phyloP scores from a whole-genome alignment of 768 basidiomycete species.

The Suillus spraguei region DNA sequence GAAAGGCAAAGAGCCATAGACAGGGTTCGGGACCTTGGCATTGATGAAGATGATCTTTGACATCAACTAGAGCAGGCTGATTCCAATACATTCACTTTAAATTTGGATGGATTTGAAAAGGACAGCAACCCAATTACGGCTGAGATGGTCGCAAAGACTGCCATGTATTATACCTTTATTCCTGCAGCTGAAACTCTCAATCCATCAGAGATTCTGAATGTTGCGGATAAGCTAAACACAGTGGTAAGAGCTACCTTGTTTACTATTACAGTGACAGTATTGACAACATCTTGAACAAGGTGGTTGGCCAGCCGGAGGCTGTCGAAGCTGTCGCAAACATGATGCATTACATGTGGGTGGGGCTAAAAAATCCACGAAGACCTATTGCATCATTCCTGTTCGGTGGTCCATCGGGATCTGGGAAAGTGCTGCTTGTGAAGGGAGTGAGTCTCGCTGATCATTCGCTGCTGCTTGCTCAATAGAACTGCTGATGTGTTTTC shows the following conservation, averaged over 20 bases:
- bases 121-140: conserved; percentile 1
- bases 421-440: conserved; percentile 46
- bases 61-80: neutral
- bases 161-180: conserved; percentile 14
- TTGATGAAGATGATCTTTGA: neutral
- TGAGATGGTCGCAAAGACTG: conserved; percentile 10
- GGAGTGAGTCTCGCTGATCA: conserved; percentile 20
- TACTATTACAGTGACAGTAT: neutral
- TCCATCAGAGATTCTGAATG: conserved; percentile 2
- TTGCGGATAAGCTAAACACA: conserved; percentile 3
- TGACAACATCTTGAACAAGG: conserved; percentile 8
- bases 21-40: neutral
- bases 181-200: conserved; percentile 9
- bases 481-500: neutral
- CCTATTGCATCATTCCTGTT: conserved; percentile 51
- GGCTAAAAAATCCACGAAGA: conserved; percentile 43
- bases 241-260: conserved; percentile 7
- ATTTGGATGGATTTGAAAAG: neutral
- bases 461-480: neutral
- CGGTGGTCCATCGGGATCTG: conserved; percentile 38
- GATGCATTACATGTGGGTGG: conserved; percentile 46
- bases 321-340: conserved; percentile 48
- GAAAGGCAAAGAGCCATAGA: conserved; percentile 5
- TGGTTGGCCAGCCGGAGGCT: conserved; percentile 41
- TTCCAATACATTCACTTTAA: neutral